Percentiles rank a stretch among this genome's conserved stretches.
These are phyloP conservation scores for Areca catechu DNA, from an alignment of 176 grass and related monocot species.

Conservation along the genomic window DNA sequence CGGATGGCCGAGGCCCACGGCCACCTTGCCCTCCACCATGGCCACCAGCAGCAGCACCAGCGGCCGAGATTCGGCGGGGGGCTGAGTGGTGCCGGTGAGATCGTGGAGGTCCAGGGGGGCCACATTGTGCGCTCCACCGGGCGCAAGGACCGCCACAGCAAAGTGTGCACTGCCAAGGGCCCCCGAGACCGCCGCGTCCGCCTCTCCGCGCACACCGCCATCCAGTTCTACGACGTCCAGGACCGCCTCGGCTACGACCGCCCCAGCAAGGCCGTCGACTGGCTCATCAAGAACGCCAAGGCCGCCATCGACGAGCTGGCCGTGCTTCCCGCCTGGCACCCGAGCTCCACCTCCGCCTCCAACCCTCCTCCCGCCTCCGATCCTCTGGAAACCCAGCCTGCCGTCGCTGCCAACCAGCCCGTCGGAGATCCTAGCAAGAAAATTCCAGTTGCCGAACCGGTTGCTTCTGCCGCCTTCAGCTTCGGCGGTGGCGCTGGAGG, in stretches of 20 bases:
- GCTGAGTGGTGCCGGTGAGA: conserved; percentile 49
- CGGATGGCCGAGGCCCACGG: conserved; percentile 50
- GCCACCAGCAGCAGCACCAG: conserved; percentile 38
- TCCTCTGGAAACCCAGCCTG: too few relatives aligned
- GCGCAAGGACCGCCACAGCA: conserved; percentile 94
- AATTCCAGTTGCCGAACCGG: background rate
- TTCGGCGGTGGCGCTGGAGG: conserved; percentile 8
- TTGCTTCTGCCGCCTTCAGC: background rate
- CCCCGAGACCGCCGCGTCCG: conserved; percentile 75
- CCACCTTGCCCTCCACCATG: conserved; percentile 38
- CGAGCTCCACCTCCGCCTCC: conserved; percentile 16
- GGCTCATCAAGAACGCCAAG: conserved; percentile 97
- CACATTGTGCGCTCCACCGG: conserved; percentile 94
- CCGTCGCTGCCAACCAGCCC: background rate
- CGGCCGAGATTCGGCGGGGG: conserved; percentile 32
- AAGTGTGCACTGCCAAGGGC: conserved; percentile 87
- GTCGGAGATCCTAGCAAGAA: background rate
- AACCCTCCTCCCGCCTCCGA: too few relatives aligned
- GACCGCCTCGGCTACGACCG: conserved; percentile 95
- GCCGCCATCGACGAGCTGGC: conserved; percentile 81
- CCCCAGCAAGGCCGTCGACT: conserved; percentile 95
- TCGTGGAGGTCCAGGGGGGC: conserved; percentile 84
- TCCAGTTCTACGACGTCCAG: conserved; percentile 98
- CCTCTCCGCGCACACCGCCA: conserved; percentile 87
- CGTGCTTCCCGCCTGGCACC: conserved; percentile 63